A percentile compares a stretch with the other conserved stretches of the same genome.
Evolutionary conservation across 1,284 basidiomycete genomes (phyloP).

Genomic region (Cutaneotrichosporon cutaneum): DNA sequence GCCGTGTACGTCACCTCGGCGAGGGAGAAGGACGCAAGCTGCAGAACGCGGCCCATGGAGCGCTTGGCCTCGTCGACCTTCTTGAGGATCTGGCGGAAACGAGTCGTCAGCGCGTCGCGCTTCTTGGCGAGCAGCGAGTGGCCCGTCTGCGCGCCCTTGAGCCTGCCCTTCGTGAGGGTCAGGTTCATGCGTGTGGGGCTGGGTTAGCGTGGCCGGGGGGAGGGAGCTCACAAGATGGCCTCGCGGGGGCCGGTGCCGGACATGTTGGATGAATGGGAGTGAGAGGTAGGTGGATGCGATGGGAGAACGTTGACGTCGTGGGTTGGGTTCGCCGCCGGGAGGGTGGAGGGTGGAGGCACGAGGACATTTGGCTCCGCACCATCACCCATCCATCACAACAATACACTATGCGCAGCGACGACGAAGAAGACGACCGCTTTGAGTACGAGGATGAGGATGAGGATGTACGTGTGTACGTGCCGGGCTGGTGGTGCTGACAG

Average conservation of each 20-base stretch:
- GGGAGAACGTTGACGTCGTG: constrained; percentile 3
- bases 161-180: constrained; percentile 85
- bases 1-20: constrained; percentile 98
- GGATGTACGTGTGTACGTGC: constrained; percentile 15
- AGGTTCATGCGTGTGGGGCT: constrained; percentile 88
- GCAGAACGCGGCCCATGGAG: constrained; percentile 98
- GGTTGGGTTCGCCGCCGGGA: neutral
- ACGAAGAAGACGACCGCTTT: constrained; percentile 41
- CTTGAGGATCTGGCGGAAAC: constrained; percentile 83
- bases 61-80: constrained; percentile 98
- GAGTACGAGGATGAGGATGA: constrained; percentile 28
- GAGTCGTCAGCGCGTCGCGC: constrained; percentile 88
- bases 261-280: constrained; percentile 65
- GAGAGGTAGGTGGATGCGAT: neutral
- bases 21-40: constrained; percentile 95
- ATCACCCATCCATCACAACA: constrained; percentile 3
- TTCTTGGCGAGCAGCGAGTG: constrained; percentile 97
- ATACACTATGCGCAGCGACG: constrained; percentile 36
- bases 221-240: constrained; percentile 69
- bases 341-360: neutral
- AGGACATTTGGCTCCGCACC: constrained; percentile 16
- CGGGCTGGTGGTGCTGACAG: constrained; percentile 11
- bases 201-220: constrained; percentile 10
- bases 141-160: constrained; percentile 96
- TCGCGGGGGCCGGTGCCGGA: constrained; percentile 84